Conservation (phyloP, 306 rosid species). For the Trifolium subterraneum region DNA sequence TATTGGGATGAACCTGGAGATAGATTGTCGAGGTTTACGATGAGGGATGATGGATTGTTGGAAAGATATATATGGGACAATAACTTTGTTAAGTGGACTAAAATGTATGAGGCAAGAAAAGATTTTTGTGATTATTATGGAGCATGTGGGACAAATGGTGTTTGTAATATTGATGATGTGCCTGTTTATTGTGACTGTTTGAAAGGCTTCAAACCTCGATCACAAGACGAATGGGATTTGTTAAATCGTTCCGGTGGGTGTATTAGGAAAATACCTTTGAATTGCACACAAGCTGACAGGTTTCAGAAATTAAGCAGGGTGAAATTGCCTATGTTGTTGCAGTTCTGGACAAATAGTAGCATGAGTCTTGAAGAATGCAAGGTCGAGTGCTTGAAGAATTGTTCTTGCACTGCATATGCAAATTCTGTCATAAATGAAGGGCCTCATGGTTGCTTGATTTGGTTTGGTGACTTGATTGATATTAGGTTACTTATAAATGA, state of each 20-base stretch:
- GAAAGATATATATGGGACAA: conserved; percentile 36
- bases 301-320: conserved; percentile 41
- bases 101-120: conserved; percentile 35
- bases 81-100: conserved; percentile 15
- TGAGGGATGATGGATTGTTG: conserved; percentile 32
- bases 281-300: conserved; percentile 41
- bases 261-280: conserved; percentile 26
- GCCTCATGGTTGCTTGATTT: conserved; percentile 45
- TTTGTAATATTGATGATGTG: conserved; percentile 31
- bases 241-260: conserved; percentile 44
- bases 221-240: conserved; percentile 39
- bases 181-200: conserved; percentile 46
- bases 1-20: conserved; percentile 43
- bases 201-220: conserved; percentile 44
- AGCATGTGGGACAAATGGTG: conserved; percentile 50
- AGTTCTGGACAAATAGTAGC: conserved; percentile 34
- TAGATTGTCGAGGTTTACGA: conserved; percentile 19
- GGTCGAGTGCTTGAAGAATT: conserved; percentile 47
- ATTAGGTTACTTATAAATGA: conserved; percentile 34
- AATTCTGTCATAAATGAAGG: conserved; percentile 27
- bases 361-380: conserved; percentile 43
- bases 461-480: conserved; percentile 51
- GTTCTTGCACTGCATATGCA: conserved; percentile 51
- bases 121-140: conserved; percentile 46
- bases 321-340: conserved; percentile 50